A percentile compares a stretch with the other conserved stretches of the same genome.
Conservation (phyloP, 805 yeast genomes). For the Starmerella floricola region DNA sequence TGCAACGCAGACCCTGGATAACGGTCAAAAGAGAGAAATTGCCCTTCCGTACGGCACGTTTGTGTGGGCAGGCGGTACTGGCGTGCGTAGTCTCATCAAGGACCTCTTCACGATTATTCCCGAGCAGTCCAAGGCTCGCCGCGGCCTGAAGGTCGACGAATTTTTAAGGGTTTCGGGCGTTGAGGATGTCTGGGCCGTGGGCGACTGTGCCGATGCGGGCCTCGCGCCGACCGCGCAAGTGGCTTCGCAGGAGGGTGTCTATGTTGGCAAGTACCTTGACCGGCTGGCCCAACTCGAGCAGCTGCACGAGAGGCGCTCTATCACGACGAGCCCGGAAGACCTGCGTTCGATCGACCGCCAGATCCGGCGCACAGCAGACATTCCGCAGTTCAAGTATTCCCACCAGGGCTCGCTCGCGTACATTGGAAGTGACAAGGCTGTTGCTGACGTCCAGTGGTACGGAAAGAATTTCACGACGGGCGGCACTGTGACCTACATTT, state of each 20-base stretch:
- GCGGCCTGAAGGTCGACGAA: slow-evolving; percentile 82
- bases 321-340: slow-evolving; percentile 13
- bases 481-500: slow-evolving; percentile 75
- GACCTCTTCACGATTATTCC: slow-evolving; percentile 57
- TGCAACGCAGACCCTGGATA: slow-evolving; percentile 54
- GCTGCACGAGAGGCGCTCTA: slow-evolving; percentile 28
- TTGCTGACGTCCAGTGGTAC: slow-evolving; percentile 65
- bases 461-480: slow-evolving; percentile 72
- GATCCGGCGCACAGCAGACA: slow-evolving; percentile 29
- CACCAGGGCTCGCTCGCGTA: slow-evolving; percentile 92
- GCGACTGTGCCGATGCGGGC: slow-evolving; percentile 85
- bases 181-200: slow-evolving; percentile 72
- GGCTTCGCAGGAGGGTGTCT: slow-evolving; percentile 87
- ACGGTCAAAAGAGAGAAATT: slow-evolving; percentile 49
- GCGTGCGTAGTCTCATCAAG: slow-evolving; percentile 64
- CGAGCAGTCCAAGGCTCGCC: slow-evolving; percentile 55
- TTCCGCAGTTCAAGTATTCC: slow-evolving; percentile 56
- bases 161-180: slow-evolving; percentile 73
- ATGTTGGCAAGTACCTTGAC: slow-evolving; percentile 60
- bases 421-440: slow-evolving; percentile 83
- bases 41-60: slow-evolving; percentile 81
- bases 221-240: slow-evolving; percentile 96
- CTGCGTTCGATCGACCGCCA: slow-evolving; percentile 23
- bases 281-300: slow-evolving; percentile 33
- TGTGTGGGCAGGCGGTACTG: slow-evolving; percentile 97